Percentiles rank a stretch among this genome's conserved stretches.
These are phyloP conservation scores for Pholiota microspora DNA, from an alignment of 768 basidiomycete genomes.

Conservation along the genomic window DNA sequence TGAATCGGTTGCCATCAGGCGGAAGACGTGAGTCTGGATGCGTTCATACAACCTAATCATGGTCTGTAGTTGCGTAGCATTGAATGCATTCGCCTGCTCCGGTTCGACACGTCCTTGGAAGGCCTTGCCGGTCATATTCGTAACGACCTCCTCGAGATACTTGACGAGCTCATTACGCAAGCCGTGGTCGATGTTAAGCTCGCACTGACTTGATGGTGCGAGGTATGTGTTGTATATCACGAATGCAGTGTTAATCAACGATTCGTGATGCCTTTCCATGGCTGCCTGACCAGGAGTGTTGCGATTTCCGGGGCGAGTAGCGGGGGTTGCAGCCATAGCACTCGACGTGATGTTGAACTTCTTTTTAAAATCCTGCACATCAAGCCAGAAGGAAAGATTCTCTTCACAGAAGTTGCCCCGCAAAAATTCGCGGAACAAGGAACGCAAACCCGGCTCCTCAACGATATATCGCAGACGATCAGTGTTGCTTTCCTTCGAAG, in stretches of 20 bases:
- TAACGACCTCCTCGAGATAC: constrained; percentile 90
- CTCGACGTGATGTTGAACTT: constrained; percentile 95
- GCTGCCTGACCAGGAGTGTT: constrained; percentile 75
- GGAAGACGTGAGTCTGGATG: constrained; percentile 96
- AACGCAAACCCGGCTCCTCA: constrained; percentile 85
- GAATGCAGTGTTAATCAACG: constrained; percentile 91
- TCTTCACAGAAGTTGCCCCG: constrained; percentile 97
- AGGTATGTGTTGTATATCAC: constrained; percentile 94
- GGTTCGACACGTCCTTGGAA: constrained; percentile 82
- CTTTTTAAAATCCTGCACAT: constrained; percentile 95
- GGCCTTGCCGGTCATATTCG: constrained; percentile 68
- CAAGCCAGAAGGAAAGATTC: constrained; percentile 96
- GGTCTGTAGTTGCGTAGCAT: constrained; percentile 92
- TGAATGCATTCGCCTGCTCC: constrained; percentile 79
- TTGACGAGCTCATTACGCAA: constrained; percentile 91
- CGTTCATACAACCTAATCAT: constrained; percentile 94
- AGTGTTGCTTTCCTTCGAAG: constrained; percentile 83
- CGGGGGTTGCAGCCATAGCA: constrained; percentile 61
- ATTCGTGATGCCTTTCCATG: constrained; percentile 97
- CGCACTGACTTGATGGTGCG: constrained; percentile 91
- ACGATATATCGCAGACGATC: constrained; percentile 90
- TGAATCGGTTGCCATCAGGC: constrained; percentile 97
- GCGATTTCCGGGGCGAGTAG: constrained; percentile 35
- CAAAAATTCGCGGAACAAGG: constrained; percentile 92
- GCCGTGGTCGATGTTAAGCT: constrained; percentile 98